Conservation (phyloP, 75 land plant genomes). For the Pinus albicaulis region DNA sequence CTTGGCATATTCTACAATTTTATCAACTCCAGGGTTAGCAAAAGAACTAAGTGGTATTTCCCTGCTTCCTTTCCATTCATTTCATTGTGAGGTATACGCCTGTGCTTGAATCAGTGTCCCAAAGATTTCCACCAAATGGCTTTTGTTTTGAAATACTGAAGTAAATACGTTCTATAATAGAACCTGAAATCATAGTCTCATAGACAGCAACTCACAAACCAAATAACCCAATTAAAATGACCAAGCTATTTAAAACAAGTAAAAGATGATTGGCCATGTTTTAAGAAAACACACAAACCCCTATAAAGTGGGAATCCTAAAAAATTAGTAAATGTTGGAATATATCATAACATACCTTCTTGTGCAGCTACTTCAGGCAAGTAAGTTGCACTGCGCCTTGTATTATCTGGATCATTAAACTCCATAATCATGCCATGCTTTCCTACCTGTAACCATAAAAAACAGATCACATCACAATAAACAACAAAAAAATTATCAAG, state of each 20-base stretch:
- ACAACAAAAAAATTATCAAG: background rate
- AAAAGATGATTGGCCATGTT: background rate
- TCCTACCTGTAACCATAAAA: constrained; percentile 65
- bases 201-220: too few species aligned
- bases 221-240: too few species aligned
- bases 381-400: constrained; percentile 91
- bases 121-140: too few species aligned
- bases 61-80: too few species aligned
- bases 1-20: too few species aligned
- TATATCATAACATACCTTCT: constrained; percentile 60
- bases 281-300: background rate
- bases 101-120: too few species aligned
- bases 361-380: constrained; percentile 97
- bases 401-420: constrained; percentile 90
- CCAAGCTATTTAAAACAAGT: background rate
- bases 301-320: background rate
- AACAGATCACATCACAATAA: background rate
- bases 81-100: too few species aligned
- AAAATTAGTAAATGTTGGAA: background rate
- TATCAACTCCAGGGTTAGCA: too few species aligned
- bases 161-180: too few species aligned
- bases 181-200: too few species aligned
- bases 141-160: too few species aligned
- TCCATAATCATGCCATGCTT: constrained; percentile 97
- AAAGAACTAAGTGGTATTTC: too few species aligned